Percentiles rank a stretch among this genome's conserved stretches.
Evolutionary conservation across 75 land plant genomes (phyloP).

Genomic region (Pseudotsuga menziesii): DNA sequence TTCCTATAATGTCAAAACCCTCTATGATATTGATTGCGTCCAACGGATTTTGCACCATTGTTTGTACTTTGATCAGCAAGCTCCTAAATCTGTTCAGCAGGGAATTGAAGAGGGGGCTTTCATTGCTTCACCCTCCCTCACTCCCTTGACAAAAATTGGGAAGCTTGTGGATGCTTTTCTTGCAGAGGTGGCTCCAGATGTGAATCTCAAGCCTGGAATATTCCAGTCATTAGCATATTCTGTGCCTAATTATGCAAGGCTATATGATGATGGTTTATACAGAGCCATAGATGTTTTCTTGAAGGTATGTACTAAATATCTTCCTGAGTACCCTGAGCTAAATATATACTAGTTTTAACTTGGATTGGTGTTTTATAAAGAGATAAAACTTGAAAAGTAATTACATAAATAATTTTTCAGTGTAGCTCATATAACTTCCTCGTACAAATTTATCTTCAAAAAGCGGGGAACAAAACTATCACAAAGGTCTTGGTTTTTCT

Average conservation of each 20-base stretch:
- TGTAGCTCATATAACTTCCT: not conserved
- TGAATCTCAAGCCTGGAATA: constrained; percentile 64
- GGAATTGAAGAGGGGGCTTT: constrained; percentile 25
- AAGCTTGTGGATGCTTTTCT: constrained; percentile 80
- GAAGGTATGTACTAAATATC: constrained; percentile 45
- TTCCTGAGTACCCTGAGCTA: not conserved
- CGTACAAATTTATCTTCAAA: not conserved
- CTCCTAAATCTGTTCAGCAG: constrained; percentile 15
- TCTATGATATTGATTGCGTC: constrained; percentile 77
- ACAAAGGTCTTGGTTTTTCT: not conserved
- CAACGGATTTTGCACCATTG: constrained; percentile 56
- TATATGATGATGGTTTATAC: constrained; percentile 88
- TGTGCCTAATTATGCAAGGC: constrained; percentile 70
- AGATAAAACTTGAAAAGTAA: too few relatives aligned
- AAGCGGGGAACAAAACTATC: not conserved
- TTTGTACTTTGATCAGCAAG: constrained; percentile 17
- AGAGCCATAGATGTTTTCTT: constrained; percentile 86
- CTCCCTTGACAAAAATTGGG: constrained; percentile 54
- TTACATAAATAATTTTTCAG: too few relatives aligned
- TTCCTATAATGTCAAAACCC: constrained; percentile 67
- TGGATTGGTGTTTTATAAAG: not conserved
- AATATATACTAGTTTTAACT: not conserved
- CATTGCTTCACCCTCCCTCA: constrained; percentile 28
- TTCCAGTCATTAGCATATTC: constrained; percentile 66
- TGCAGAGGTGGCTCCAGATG: constrained; percentile 91